Evolutionary conservation across 352 stramenopile species (phyloP), one percentile per base, ranked within the genome.

Genomic region (Blastocystis sp.): DNA sequence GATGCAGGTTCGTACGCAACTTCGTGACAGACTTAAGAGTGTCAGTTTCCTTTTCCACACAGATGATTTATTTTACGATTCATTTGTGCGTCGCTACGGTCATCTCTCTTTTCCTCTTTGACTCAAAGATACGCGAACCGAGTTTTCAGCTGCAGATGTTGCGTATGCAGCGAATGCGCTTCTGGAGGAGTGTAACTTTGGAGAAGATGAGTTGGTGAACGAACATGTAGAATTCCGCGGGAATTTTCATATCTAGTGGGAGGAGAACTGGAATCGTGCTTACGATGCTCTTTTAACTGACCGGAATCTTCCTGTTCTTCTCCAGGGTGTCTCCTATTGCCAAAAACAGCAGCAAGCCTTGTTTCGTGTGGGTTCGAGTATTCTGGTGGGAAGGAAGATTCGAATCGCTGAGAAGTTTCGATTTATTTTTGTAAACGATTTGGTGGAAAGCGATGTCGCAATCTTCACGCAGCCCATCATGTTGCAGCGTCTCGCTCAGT

Each of bases 241-340:
- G 26, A 8, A 26, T 8, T 7, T 6, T 63, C 3, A 88, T 68
- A 45, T 11, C 9, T 88, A 88, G 76, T 88, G 76, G 76, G 76
- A 88, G 47, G 59, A 76, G 47, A 68, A 88, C 43, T 88, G 76
- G 76, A 78, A 88, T 70, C 39, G 55, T 37, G 55, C 54, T 9
- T 88, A 88, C 56, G 76, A 88, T 9, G 76, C 76, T n/a, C n/a
- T 88, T 43, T 50, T 88, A 11, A 76, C 41, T n/a, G 64, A 88
- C 18, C 59, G 41, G 16, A 88, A 88, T 70, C 9, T 76, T 54
- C 16, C 24, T 68, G 64, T 78, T 1, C 47, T 88, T 16, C n/a
- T 39, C 34, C 26, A 88, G 47, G 76, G 76, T 18, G 47, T 88
- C 20, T n/a, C 13, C 1, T 70, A 59, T 34, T 73, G 59, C 43